phyloP scores from a whole-genome alignment of 352 stramenopile genomes.

The Achlya hypogyna region DNA sequence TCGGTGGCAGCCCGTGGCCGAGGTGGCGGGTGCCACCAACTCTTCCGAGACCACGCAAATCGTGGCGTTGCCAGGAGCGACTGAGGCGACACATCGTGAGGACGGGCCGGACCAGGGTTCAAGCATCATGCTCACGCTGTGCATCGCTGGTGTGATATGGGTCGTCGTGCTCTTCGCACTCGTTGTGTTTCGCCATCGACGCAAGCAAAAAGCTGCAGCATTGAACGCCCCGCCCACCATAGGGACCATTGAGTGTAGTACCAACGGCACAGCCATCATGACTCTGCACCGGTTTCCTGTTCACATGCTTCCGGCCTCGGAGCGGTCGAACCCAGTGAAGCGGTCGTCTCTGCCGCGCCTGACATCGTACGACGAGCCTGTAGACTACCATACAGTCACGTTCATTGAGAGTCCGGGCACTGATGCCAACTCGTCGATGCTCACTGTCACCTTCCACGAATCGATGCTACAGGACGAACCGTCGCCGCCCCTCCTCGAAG shows the following conservation, averaged over 20 bases:
- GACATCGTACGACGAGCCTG: neutral
- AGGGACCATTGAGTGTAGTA: neutral
- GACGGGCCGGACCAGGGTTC: neutral
- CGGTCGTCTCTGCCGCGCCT: neutral
- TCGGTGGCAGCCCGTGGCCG: neutral
- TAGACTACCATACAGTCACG: conserved; percentile 1
- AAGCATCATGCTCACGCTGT: conserved; percentile 3
- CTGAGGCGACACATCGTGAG: neutral
- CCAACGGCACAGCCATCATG: neutral
- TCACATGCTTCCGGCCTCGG: neutral
- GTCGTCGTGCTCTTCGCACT: neutral
- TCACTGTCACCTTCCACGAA: neutral
- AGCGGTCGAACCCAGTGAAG: neutral
- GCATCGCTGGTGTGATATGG: neutral
- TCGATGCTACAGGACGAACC: neutral
- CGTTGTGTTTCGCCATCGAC: neutral
- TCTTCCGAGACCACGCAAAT: neutral
- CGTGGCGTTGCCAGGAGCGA: neutral
- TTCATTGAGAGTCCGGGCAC: neutral
- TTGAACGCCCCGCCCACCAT: neutral
- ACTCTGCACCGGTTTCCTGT: neutral
- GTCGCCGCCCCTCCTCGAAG: neutral
- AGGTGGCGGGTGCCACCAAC: too few relatives aligned
- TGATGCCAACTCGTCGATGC: conserved; percentile 1
- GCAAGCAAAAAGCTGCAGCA: neutral